Evolutionary conservation across 2,329 filamentous ascomycete genomes (phyloP).

Genomic region (Paecilomyces sp.): DNA sequence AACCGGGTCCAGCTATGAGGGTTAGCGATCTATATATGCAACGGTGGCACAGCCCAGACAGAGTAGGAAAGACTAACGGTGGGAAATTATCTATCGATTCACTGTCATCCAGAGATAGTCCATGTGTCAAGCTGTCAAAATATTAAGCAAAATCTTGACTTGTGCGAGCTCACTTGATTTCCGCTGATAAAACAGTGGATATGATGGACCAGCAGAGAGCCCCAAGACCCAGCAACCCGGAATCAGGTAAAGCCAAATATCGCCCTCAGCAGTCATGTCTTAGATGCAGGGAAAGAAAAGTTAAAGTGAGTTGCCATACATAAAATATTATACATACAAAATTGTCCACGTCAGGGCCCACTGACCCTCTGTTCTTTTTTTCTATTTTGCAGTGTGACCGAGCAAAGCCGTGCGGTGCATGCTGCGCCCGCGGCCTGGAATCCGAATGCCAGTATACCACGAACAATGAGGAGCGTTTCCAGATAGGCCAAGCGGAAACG

Average conservation of each 20-base stretch:
- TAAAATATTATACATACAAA: neutral
- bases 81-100: neutral
- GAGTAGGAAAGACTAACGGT: neutral
- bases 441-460: conserved; percentile 22
- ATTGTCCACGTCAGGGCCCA: neutral
- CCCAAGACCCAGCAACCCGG: neutral
- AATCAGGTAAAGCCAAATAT: conserved; percentile 12
- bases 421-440: conserved; percentile 17
- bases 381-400: conserved; percentile 19
- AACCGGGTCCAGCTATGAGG: neutral
- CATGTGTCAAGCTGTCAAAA: neutral
- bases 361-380: neutral
- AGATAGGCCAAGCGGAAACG: conserved; percentile 50
- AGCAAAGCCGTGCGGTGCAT: conserved; percentile 18
- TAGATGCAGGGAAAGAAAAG: conserved; percentile 21
- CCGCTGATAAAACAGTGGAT: neutral
- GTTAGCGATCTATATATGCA: neutral
- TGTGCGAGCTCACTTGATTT: neutral
- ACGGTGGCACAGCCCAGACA: neutral
- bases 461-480: conserved; percentile 52
- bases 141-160: neutral
- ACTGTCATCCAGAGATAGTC: neutral
- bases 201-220: conserved; percentile 1
- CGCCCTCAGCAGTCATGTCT: conserved; percentile 22
- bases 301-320: conserved; percentile 13